Percentiles rank a stretch among this genome's conserved stretches.
These are phyloP conservation scores for Aegilops longissima DNA, from an alignment of 176 grass and related monocot species.

Conservation along the genomic window DNA sequence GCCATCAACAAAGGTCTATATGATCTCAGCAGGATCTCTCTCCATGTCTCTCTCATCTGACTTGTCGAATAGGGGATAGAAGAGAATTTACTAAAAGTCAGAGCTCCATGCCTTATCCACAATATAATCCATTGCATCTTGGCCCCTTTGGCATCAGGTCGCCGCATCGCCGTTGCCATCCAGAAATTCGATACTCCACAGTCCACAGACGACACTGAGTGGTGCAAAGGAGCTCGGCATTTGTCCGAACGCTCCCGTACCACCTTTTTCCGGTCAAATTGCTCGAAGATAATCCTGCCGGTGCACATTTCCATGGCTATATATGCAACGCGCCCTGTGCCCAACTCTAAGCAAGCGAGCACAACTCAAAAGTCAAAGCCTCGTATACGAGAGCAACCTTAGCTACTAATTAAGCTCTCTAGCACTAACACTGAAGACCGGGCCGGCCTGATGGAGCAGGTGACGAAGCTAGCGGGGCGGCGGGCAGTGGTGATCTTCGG, in stretches of 20 bases:
- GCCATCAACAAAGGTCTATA: background rate
- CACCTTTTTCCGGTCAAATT: background rate
- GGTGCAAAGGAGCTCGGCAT: conserved; percentile 9
- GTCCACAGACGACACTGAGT: conserved; percentile 5
- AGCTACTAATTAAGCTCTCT: background rate
- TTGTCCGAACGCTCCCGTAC: conserved; percentile 6
- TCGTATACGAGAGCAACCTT: background rate
- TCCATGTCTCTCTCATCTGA: background rate
- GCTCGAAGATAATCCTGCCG: background rate
- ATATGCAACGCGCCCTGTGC: conserved; percentile 15
- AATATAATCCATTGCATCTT: background rate
- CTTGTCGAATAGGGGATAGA: background rate
- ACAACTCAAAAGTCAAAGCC: background rate
- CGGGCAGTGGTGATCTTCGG: conserved; percentile 77
- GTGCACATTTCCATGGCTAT: conserved; percentile 36
- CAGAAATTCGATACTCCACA: conserved; percentile 43
- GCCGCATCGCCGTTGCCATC: conserved; percentile 23
- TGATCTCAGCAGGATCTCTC: background rate
- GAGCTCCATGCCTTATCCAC: conserved; percentile 36
- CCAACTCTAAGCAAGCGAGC: conserved; percentile 3
- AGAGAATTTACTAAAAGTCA: background rate
- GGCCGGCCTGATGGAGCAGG: conserved; percentile 27
- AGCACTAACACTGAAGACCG: background rate
- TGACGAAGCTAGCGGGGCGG: conserved; percentile 68
- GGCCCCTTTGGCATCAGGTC: conserved; percentile 22